Base-by-base conservation (phyloP, 2,329 filamentous ascomycete species). In the Zalaria obscura region DNA sequence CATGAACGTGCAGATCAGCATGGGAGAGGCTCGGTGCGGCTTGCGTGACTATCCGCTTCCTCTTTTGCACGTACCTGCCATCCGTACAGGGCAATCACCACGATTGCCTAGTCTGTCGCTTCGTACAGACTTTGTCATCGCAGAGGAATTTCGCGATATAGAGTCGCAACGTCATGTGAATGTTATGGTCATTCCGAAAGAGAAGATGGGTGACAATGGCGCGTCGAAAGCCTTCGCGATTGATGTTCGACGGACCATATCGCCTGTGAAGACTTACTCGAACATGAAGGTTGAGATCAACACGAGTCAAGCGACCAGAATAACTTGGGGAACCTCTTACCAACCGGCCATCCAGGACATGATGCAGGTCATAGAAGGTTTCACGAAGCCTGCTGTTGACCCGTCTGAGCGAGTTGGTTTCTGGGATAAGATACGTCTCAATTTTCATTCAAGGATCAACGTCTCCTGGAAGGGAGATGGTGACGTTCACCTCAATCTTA, bases 331-430 rank as follows among this genome's bases (percentile, higher is more conserved):
- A 5, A 88, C 91, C 36, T 94, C 88, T 2, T 98, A 96, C 55
- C 93, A 98, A 55, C 91, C 93, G 27, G 89, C 89, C 1, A 89
- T 98, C 38, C 91, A 98, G 59, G 93, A 98, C 56, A 94, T 96
- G 83, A 98, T 98, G 91, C 95, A 96, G 75, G 88, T 88, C 26
- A 83, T 98, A 46, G 91, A 98, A 62, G 89, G 84, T 2, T 96
- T 98, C 58, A 95, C 89, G 1, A 98, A 98, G 57, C 86, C 89
- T 5, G 88, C 89, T 48, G 71, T 95, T 27, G 93, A 98, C 58
- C 82, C 84, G 1, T 96, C 91, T 0, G 93, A 98, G 49, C 75
- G 83, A 42, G 86, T 93, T 37, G 91, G 91, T 3, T 98, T 98
- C 66, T 98, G 91, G 91, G 91, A 98, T 64, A 98, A 98, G 69